A percentile compares a stretch with the other conserved stretches of the same genome.
phyloP scores from a whole-genome alignment of 2,329 filamentous ascomycete genomes.

The Fusarium incarnatum region DNA sequence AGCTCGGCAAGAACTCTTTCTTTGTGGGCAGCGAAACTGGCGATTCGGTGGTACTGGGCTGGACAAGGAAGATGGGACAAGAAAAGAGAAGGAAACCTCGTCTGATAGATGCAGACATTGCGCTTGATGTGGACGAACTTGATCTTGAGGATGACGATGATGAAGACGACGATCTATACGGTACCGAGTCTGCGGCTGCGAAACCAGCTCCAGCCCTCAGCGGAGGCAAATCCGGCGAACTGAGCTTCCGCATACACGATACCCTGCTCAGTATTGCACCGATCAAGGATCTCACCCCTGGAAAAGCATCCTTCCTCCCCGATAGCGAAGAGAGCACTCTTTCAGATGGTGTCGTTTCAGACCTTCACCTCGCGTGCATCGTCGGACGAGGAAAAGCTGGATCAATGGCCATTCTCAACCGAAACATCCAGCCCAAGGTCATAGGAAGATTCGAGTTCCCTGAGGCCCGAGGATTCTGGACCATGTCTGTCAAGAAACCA shows the following conservation, averaged over 20 bases:
- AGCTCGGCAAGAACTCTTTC: slow-evolving; percentile 74
- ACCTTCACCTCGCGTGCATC: slow-evolving; percentile 69
- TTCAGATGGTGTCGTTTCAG: slow-evolving; percentile 61
- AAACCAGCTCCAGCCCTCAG: slow-evolving; percentile 59
- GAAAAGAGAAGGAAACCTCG: slow-evolving; percentile 74
- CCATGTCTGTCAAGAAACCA: slow-evolving; percentile 76
- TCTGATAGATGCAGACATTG: slow-evolving; percentile 64
- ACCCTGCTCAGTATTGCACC: slow-evolving; percentile 81
- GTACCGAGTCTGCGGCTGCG: slow-evolving; percentile 72
- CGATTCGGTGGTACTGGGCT: slow-evolving; percentile 85
- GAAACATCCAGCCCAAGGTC: slow-evolving; percentile 79
- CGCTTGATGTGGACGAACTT: slow-evolving; percentile 63
- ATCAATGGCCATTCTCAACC: slow-evolving; percentile 80
- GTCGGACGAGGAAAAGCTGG: slow-evolving; percentile 75
- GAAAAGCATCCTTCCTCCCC: slow-evolving; percentile 62
- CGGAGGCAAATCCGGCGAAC: slow-evolving; percentile 68
- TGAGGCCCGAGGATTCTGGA: slow-evolving; percentile 83
- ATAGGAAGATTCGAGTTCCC: slow-evolving; percentile 78
- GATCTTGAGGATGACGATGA: slow-evolving; percentile 72
- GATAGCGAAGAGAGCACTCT: slow-evolving; percentile 59
- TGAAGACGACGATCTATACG: slow-evolving; percentile 70
- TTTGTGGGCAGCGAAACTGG: slow-evolving; percentile 89
- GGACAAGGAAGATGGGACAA: slow-evolving; percentile 74
- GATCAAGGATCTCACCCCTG: slow-evolving; percentile 79
- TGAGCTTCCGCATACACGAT: slow-evolving; percentile 83